Evolutionary conservation across 1,284 basidiomycete species (phyloP).

Genomic region (Boletus putidus): DNA sequence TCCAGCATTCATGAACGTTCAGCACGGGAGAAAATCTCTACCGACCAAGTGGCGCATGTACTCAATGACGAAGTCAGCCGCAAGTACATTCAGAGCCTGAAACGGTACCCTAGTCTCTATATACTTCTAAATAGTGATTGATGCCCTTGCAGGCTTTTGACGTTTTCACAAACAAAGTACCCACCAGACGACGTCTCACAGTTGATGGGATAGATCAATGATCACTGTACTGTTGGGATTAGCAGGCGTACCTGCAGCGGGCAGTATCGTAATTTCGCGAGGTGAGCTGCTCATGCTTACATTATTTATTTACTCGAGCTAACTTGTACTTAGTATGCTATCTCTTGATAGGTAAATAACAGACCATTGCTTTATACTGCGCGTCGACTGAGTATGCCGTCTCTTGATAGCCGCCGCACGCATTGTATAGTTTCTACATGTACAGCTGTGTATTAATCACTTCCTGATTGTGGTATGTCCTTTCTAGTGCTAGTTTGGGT

Average conservation of each 20-base stretch:
- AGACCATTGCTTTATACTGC: too few relatives aligned
- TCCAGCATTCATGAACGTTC: constrained; percentile 94
- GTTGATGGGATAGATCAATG: constrained; percentile 71
- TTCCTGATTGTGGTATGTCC: constrained; percentile 10
- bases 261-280: too few relatives aligned
- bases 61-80: constrained; percentile 98
- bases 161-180: constrained; percentile 93
- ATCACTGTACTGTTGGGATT: too few relatives aligned
- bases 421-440: too few relatives aligned
- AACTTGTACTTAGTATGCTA: too few relatives aligned
- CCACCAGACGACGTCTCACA: constrained; percentile 90
- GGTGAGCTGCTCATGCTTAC: too few relatives aligned
- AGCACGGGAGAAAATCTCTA: constrained; percentile 94
- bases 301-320: too few relatives aligned
- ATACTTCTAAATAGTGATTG: constrained; percentile 3
- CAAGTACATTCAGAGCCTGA: constrained; percentile 98
- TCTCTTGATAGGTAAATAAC: too few relatives aligned
- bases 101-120: constrained; percentile 59
- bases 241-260: too few relatives aligned
- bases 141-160: constrained; percentile 65
- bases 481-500: constrained; percentile 6
- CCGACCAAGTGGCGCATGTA: constrained; percentile 96
- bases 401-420: too few relatives aligned
- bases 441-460: background rate
- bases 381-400: too few relatives aligned